Percentiles rank a stretch among this genome's conserved stretches.
Conservation (phyloP, 352 stramenopile species). For the Globisporangium echinulatum region DNA sequence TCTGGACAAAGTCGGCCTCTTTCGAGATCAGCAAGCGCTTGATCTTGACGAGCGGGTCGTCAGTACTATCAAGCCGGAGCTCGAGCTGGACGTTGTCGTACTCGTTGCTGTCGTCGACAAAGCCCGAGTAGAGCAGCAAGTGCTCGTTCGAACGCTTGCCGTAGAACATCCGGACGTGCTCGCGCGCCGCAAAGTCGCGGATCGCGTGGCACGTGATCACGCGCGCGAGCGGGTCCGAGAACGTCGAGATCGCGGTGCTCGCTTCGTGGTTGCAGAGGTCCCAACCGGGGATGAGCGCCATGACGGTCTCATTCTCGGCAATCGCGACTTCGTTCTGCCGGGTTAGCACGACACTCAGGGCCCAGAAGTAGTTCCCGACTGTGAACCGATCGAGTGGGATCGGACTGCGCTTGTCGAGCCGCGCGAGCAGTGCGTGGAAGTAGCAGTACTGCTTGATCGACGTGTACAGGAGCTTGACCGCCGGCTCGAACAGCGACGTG, state of each 20-base stretch:
- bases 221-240: slow-evolving; percentile 22
- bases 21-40: slow-evolving; percentile 37
- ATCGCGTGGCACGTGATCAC: slow-evolving; percentile 39
- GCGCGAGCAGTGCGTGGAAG: slow-evolving; percentile 21
- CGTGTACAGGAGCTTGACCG: slow-evolving; percentile 48
- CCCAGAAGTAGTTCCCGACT: slow-evolving; percentile 50
- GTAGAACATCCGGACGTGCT: slow-evolving; percentile 62
- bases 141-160: slow-evolving; percentile 45
- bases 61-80: slow-evolving; percentile 8
- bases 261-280: slow-evolving; percentile 62
- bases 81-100: slow-evolving; percentile 22
- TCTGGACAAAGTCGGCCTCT: slow-evolving; percentile 16
- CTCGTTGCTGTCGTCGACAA: slow-evolving; percentile 34
- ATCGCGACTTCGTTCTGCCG: slow-evolving; percentile 50
- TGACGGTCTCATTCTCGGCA: slow-evolving; percentile 12
- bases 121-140: slow-evolving; percentile 52
- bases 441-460: slow-evolving; percentile 60
- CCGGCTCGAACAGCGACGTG: slow-evolving; percentile 29
- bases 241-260: slow-evolving; percentile 34
- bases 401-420: slow-evolving; percentile 16
- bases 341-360: slow-evolving; percentile 47
- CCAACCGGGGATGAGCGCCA: slow-evolving; percentile 57
- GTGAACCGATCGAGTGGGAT: slow-evolving; percentile 33
- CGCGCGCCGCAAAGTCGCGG: slow-evolving; percentile 20
- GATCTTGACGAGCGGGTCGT: slow-evolving; percentile 36